Base-by-base conservation (phyloP, 2,329 filamentous ascomycete genomes). In the Myriosclerotinia curreyana region DNA sequence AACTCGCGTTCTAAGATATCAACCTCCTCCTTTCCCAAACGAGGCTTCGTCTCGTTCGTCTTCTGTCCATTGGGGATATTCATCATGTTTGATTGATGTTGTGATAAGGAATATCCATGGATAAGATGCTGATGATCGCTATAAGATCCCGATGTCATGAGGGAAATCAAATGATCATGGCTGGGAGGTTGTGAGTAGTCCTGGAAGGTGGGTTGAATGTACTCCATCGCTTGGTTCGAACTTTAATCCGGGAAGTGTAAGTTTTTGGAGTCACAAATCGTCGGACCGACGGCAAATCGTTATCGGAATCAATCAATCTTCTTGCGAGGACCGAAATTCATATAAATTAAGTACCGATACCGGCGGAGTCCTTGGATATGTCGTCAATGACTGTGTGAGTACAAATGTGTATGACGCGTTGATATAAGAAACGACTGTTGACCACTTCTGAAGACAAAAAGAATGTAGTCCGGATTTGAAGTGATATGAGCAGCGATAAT, bases 1-100 rank as follows among this genome's bases (percentile, higher is more conserved):
- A 87, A 88, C 72, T 86, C 83, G 42, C 79, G 78, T 71, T 88
- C 85, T 38, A 87, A 76, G 55, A 83, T 73, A 67, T 84, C 82
- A 11, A 85, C 83, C 72, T 85, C 83, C 59, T 84, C 82, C 72
- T 85, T 85, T 60, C 82, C 82, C 38, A 86, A 76, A 20, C 73
- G 69, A n/a, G 73, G 72, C 50, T 74, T 74, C 25, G 73, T 74
- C 58, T 74, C 73, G 42, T 70, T 72, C n/a, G 66, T 69, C 65
- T 70, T 71, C 6, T 67, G 38, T 28, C 48, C 49, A 42, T 65
- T 65, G 12, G 72, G 66, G 61, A 72, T 66, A 14, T 63, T 54
- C 55, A 72, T 70, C 64, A 72, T 69, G 9, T 66, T 82, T 78
- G 62, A 77, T 25, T 64, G 61, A 53, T 69, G 70, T 6, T 69